A percentile compares a stretch with the other conserved stretches of the same genome.
Evolutionary conservation across 2,329 filamentous ascomycete species (phyloP).

Genomic region (Hansfordia pulvinata): DNA sequence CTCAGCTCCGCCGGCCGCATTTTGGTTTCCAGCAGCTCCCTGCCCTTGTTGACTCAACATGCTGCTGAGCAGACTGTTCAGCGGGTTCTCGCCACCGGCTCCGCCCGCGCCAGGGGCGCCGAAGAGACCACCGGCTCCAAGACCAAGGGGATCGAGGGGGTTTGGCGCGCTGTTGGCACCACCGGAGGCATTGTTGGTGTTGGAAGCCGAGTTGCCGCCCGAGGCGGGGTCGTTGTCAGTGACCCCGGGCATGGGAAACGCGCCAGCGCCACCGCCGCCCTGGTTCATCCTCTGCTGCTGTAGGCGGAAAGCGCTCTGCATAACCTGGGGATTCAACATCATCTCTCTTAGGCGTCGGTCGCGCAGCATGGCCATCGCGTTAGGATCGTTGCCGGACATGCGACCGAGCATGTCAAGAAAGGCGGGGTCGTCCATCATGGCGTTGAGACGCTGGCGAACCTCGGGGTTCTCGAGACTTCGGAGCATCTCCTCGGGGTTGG

Average conservation of each 20-base stretch:
- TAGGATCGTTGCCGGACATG: slow-evolving; percentile 59
- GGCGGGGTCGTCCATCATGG: slow-evolving; percentile 88
- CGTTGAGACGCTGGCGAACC: slow-evolving; percentile 78
- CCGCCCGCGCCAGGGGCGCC: too few relatives aligned
- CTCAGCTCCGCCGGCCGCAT: slow-evolving; percentile 8
- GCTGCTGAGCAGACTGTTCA: too few relatives aligned
- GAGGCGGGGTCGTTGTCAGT: slow-evolving; percentile 71
- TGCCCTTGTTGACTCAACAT: too few relatives aligned
- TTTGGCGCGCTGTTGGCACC: slow-evolving; percentile 20
- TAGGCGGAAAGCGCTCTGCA: slow-evolving; percentile 74
- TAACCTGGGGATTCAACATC: slow-evolving; percentile 80
- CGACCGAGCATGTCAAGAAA: slow-evolving; percentile 92
- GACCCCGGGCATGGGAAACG: slow-evolving; percentile 81
- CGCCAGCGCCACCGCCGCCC: slow-evolving; percentile 32
- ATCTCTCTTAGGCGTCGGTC: slow-evolving; percentile 82
- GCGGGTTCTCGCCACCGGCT: slow-evolving; percentile 7
- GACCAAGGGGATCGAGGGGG: slow-evolving; percentile 26
- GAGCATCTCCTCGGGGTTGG: too few relatives aligned
- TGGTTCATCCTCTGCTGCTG: slow-evolving; percentile 63
- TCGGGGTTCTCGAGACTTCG: slow-evolving; percentile 81
- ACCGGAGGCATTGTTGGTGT: slow-evolving; percentile 22
- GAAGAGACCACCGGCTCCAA: slow-evolving; percentile 13
- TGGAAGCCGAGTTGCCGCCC: slow-evolving; percentile 16
- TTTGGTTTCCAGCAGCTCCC: too few relatives aligned
- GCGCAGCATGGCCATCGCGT: slow-evolving; percentile 72